phyloP scores from a whole-genome alignment of 768 basidiomycete species.

The Suillus subaureus region DNA sequence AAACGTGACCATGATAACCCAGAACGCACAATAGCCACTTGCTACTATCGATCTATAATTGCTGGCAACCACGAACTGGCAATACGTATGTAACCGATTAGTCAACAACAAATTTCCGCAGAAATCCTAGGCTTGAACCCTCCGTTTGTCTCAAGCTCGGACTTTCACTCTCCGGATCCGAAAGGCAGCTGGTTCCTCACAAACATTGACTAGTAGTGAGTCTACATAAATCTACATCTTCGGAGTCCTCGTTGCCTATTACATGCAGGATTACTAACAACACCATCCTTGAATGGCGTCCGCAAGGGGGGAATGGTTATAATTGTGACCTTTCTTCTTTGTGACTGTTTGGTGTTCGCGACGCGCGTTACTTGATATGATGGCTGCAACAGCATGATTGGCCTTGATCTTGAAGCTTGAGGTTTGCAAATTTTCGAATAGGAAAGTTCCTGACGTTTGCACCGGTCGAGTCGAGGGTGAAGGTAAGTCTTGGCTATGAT shows the following conservation, averaged over 20 bases:
- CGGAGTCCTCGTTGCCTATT: constrained; percentile 15
- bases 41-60: constrained; percentile 45
- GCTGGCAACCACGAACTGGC: neutral
- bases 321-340: neutral
- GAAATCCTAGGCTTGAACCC: neutral
- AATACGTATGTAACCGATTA: neutral
- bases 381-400: neutral
- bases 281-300: neutral
- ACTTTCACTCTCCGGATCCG: neutral
- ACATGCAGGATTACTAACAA: neutral
- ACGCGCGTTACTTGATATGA: too few relatives aligned
- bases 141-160: neutral
- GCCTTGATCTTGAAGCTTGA: neutral
- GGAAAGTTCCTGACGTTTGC: neutral
- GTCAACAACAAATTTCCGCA: constrained; percentile 36
- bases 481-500: neutral
- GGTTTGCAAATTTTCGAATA: neutral
- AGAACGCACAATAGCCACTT: constrained; percentile 44
- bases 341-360: neutral
- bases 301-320: neutral
- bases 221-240: constrained; percentile 31
- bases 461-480: neutral
- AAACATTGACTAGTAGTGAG: neutral
- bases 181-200: neutral
- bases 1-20: constrained; percentile 35